phyloP scores from a whole-genome alignment of 352 stramenopile genomes.

The Phytopythium kandeliae region DNA sequence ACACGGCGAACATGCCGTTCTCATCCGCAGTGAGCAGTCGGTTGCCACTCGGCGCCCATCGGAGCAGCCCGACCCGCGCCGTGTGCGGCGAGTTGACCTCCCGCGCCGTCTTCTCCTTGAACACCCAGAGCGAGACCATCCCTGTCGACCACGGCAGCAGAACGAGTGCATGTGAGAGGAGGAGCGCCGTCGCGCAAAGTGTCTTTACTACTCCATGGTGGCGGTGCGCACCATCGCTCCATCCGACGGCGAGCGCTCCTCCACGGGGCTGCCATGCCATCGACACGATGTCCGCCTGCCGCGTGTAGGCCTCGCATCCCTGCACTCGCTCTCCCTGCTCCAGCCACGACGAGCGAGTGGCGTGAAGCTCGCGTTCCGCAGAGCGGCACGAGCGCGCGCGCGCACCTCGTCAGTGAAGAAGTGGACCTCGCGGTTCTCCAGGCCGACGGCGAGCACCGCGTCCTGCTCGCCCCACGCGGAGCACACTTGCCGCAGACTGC shows the following conservation, averaged over 20 bases:
- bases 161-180: too few relatives aligned
- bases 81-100: constrained; percentile 83
- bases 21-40: constrained; percentile 88
- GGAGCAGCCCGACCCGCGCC: constrained; percentile 71
- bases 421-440: constrained; percentile 84
- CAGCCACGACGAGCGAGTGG: neutral
- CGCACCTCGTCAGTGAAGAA: constrained; percentile 88
- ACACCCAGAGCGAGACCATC: constrained; percentile 81
- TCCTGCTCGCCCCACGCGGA: constrained; percentile 82
- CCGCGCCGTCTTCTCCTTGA: constrained; percentile 58
- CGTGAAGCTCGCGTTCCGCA: neutral
- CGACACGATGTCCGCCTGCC: constrained; percentile 61
- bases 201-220: neutral
- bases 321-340: constrained; percentile 63
- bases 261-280: constrained; percentile 87
- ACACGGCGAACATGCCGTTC: constrained; percentile 77
- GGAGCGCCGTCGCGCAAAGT: too few relatives aligned
- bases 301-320: constrained; percentile 45
- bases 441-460: constrained; percentile 67
- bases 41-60: constrained; percentile 85
- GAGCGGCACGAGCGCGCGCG: neutral
- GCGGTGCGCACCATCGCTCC: constrained; percentile 57
- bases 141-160: constrained; percentile 16
- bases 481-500: constrained; percentile 64
- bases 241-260: constrained; percentile 70